Evolutionary conservation across 164 flowering plant species (phyloP).

Genomic region (Warburgia ugandensis): DNA sequence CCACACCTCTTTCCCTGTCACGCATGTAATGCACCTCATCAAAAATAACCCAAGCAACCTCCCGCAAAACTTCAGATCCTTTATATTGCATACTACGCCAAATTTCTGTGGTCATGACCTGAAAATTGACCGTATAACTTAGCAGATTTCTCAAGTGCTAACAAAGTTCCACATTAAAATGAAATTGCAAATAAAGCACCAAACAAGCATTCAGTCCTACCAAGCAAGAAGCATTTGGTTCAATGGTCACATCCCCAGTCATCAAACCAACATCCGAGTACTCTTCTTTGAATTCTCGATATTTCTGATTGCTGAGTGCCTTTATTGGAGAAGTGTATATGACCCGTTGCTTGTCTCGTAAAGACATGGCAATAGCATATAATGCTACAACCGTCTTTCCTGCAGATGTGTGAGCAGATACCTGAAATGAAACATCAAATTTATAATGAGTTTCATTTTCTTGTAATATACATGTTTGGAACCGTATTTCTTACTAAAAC

Average conservation of each 20-base stretch:
- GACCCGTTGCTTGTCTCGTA: constrained; percentile 81
- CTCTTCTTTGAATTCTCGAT: constrained; percentile 89
- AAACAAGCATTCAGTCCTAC: constrained; percentile 25
- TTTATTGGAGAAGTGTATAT: constrained; percentile 97
- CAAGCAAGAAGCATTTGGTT: constrained; percentile 96
- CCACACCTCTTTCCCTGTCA: constrained; percentile 97
- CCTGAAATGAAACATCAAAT: constrained; percentile 30
- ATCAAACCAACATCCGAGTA: constrained; percentile 97
- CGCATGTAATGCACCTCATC: constrained; percentile 99
- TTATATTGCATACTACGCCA: constrained; percentile 99
- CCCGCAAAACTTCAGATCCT: constrained; percentile 85
- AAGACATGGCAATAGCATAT: constrained; percentile 94
- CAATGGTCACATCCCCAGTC: constrained; percentile 99
- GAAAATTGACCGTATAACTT: constrained; percentile 11
- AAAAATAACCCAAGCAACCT: constrained; percentile 95
- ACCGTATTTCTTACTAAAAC: background rate
- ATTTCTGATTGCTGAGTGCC: constrained; percentile 96
- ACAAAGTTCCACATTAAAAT: background rate
- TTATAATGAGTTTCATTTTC: background rate
- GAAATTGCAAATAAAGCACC: background rate
- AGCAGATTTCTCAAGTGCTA: background rate
- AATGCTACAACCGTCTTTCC: constrained; percentile 95
- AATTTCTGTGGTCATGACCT: constrained; percentile 99
- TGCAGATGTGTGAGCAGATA: constrained; percentile 98
- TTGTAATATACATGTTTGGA: background rate